Evolutionary conservation across 352 stramenopile genomes (phyloP).

Genomic region (Pythium biforme): DNA sequence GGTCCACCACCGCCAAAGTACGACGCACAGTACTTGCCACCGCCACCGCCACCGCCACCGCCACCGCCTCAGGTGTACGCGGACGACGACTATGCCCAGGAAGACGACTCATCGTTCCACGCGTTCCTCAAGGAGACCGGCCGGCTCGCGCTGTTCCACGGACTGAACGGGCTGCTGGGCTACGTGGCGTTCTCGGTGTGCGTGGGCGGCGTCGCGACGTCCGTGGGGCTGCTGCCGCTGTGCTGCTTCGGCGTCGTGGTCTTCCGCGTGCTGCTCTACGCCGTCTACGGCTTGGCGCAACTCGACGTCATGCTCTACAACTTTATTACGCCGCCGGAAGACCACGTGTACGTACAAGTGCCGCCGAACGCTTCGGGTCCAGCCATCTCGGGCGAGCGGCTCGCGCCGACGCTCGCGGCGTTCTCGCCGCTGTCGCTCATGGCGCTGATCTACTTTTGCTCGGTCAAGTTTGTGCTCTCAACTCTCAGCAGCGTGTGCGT

Average conservation of each 20-base stretch:
- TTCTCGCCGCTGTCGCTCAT: constrained; percentile 68
- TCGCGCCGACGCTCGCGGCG: constrained; percentile 42
- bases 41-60: background rate
- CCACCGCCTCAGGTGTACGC: background rate
- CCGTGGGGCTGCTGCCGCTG: constrained; percentile 42
- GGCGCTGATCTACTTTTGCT: constrained; percentile 66
- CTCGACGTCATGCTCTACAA: constrained; percentile 32
- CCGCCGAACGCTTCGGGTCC: constrained; percentile 18
- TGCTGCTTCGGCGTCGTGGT: constrained; percentile 56
- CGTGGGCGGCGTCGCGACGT: constrained; percentile 14
- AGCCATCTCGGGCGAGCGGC: constrained; percentile 37
- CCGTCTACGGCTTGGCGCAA: constrained; percentile 30
- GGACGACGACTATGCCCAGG: background rate
- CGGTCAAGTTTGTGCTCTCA: constrained; percentile 53
- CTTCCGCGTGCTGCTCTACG: constrained; percentile 41
- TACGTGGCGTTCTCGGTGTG: constrained; percentile 37
- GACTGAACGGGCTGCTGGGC: constrained; percentile 48
- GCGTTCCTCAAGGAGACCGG: constrained; percentile 40
- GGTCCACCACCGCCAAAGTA: constrained; percentile 5
- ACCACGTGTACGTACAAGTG: constrained; percentile 41
- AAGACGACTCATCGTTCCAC: constrained; percentile 14
- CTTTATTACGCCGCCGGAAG: constrained; percentile 26
- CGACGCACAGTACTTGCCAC: background rate
- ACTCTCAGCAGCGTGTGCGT: constrained; percentile 37
- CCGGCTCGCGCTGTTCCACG: constrained; percentile 25